Conservation (phyloP, 805 yeast genomes). For the Sungouiella thailandica region DNA sequence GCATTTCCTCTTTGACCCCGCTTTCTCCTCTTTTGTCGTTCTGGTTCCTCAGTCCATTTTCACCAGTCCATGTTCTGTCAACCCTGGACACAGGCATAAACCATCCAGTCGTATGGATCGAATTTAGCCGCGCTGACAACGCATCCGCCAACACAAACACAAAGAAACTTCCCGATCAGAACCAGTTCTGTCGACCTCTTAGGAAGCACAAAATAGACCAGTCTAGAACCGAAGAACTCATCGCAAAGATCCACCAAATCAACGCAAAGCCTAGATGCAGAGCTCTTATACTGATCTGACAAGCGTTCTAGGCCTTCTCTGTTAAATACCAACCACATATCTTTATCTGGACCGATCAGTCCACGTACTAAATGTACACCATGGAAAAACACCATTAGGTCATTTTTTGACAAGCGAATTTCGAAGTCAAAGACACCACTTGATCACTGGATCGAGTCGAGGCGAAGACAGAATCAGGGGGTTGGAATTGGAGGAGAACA, state of each 20-base stretch:
- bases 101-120: constrained; percentile 9
- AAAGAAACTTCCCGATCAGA: constrained; percentile 5
- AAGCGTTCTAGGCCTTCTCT: too few species aligned
- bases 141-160: constrained; percentile 4
- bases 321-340: background rate
- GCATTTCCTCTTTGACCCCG: too few species aligned
- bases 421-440: constrained; percentile 31
- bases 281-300: too few species aligned
- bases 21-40: too few species aligned
- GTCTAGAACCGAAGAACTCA: constrained; percentile 5
- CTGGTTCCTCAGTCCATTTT: too few species aligned
- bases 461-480: too few species aligned
- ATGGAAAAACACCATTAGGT: background rate
- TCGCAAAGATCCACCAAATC: constrained; percentile 10
- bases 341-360: background rate
- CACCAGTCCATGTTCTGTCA: too few species aligned
- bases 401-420: constrained; percentile 6
- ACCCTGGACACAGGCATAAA: background rate
- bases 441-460: constrained; percentile 8
- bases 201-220: constrained; percentile 6
- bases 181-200: constrained; percentile 1
- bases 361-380: background rate
- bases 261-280: constrained; percentile 3
- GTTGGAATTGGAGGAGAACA: too few species aligned
- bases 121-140: constrained; percentile 2